Evolutionary conservation across 2,329 filamentous ascomycete species (phyloP).

Genomic region (Calycina marina): DNA sequence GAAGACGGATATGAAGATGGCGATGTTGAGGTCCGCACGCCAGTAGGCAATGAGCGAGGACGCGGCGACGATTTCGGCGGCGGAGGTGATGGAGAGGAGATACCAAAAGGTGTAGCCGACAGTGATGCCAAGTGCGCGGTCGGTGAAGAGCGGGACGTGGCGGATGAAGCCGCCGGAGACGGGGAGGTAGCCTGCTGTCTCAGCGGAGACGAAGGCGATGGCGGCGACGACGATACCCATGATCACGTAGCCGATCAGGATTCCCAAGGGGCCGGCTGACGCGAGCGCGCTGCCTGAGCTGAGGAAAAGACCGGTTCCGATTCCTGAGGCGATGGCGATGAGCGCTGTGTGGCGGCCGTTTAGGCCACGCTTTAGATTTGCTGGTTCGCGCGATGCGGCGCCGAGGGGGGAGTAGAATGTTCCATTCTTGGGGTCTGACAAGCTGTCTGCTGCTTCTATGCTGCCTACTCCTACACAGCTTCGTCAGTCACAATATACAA

Average conservation of each 20-base stretch:
- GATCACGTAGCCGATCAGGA: background rate
- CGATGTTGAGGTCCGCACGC: background rate
- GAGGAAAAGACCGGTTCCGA: background rate
- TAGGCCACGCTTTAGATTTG: background rate
- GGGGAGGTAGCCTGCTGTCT: background rate
- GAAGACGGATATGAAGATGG: background rate
- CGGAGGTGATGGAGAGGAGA: background rate
- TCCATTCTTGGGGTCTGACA: too few species aligned
- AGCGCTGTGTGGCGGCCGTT: background rate
- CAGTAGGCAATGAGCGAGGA: background rate
- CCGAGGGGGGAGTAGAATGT: too few species aligned
- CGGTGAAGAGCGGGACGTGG: background rate
- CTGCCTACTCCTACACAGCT: too few species aligned
- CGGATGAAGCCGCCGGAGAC: background rate
- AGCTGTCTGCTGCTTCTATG: too few species aligned
- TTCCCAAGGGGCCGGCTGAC: background rate
- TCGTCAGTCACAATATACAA: too few species aligned
- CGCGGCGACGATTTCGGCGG: background rate
- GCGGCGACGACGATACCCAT: background rate
- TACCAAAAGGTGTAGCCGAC: background rate
- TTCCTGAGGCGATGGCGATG: background rate
- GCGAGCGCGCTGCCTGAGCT: background rate
- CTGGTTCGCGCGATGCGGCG: too few species aligned
- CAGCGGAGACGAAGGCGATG: background rate
- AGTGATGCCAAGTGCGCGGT: background rate